Conservation (phyloP, 1,139 yeast genomes). For the Sugiyamaella paludigena region DNA sequence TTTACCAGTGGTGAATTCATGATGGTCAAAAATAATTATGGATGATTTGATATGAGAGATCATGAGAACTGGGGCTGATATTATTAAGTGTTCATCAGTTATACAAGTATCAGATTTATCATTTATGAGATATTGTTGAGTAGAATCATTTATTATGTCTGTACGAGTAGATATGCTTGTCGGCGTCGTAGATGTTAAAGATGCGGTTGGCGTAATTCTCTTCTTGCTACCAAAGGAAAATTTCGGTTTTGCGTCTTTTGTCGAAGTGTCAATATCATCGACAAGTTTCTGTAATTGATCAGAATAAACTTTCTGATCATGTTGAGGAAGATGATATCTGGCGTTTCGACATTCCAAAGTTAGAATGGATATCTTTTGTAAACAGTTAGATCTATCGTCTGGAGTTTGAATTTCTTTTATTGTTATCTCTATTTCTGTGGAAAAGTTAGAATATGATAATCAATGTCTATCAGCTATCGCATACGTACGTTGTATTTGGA, state of each 20-base stretch:
- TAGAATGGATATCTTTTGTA: slow-evolving; percentile 18
- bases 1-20: slow-evolving; percentile 15
- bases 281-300: slow-evolving; percentile 20
- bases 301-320: slow-evolving; percentile 27
- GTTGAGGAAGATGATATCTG: slow-evolving; percentile 22
- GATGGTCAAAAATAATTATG: slow-evolving; percentile 9
- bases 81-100: no score
- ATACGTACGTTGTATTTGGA: slow-evolving; percentile 7
- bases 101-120: not conserved
- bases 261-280: slow-evolving; percentile 11
- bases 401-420: not conserved
- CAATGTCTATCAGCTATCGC: slow-evolving; percentile 17
- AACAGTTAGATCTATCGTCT: slow-evolving; percentile 16
- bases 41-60: slow-evolving; percentile 17
- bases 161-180: not conserved
- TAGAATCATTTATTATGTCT: not conserved
- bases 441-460: slow-evolving; percentile 16
- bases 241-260: slow-evolving; percentile 18
- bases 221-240: slow-evolving; percentile 20
- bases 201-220: not conserved
- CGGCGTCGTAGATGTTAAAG: not conserved
- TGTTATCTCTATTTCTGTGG: not conserved
- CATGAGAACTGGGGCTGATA: slow-evolving; percentile 10
- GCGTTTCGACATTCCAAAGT: slow-evolving; percentile 20
- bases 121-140: not conserved